These are phyloP conservation scores for Solidago caesia DNA, from an alignment of 129 eudicot genomes.

Conservation along the genomic window DNA sequence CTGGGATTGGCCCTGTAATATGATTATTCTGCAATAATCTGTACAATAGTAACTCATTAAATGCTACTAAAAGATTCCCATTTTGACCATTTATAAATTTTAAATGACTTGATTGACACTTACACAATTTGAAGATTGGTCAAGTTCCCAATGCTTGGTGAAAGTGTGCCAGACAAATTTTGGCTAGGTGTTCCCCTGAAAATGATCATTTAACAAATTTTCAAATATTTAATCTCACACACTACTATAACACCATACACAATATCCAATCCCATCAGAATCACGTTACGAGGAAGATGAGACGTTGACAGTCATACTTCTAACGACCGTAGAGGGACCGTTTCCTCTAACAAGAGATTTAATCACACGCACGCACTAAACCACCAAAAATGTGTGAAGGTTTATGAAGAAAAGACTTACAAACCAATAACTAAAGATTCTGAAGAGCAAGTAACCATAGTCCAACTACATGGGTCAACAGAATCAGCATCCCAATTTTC, in stretches of 20 bases:
- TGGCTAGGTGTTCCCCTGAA: constrained; percentile 90
- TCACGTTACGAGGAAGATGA: background rate
- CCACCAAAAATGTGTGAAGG: constrained; percentile 9
- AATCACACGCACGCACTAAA: background rate
- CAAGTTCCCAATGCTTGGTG: constrained; percentile 88
- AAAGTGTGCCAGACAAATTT: constrained; percentile 70
- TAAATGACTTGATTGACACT: constrained; percentile 26
- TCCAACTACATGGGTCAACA: constrained; percentile 98
- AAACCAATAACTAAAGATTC: constrained; percentile 78
- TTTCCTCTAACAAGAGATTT: background rate
- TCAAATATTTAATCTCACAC: constrained; percentile 23
- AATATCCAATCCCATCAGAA: background rate
- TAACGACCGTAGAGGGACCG: no score
- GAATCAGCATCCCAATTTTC: constrained; percentile 93
- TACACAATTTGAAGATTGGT: constrained; percentile 86
- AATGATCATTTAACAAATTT: constrained; percentile 14
- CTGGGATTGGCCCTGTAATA: constrained; percentile 76
- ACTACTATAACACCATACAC: no score
- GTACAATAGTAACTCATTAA: constrained; percentile 29
- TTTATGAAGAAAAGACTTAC: constrained; percentile 44
- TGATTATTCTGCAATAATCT: constrained; percentile 83
- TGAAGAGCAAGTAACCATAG: constrained; percentile 85
- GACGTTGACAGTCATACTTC: no score
- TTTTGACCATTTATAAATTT: background rate
- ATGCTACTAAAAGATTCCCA: background rate